Evolutionary conservation across 257 asterid genomes (phyloP).

Genomic region (Scutellaria barbata): DNA sequence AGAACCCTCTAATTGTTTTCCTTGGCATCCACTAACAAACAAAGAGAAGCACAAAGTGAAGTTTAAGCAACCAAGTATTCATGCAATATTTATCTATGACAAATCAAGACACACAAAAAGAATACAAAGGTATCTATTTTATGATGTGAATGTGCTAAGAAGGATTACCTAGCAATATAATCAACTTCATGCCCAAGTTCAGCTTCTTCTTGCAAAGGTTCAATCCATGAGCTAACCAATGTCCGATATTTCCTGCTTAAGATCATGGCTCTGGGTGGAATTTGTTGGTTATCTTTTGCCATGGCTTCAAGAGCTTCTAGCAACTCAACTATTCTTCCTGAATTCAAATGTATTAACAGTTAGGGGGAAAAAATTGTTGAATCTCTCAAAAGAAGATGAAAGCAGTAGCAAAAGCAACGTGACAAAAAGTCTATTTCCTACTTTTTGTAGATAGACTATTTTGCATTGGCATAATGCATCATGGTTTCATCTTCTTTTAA

Average conservation of each 20-base stretch:
- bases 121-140: constrained; percentile 22
- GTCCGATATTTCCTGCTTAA: constrained; percentile 91
- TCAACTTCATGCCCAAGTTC: constrained; percentile 97
- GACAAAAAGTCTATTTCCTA: constrained; percentile 11
- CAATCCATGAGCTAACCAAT: constrained; percentile 99
- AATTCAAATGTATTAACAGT: constrained; percentile 37
- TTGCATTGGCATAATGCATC: constrained; percentile 22
- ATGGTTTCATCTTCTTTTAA: constrained; percentile 21
- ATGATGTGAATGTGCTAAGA: constrained; percentile 39
- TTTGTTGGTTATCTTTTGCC: constrained; percentile 79
- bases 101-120: constrained; percentile 27
- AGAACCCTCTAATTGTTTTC: background rate
- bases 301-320: constrained; percentile 89
- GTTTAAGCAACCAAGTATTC: constrained; percentile 4
- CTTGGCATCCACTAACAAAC: background rate
- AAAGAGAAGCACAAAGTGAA: constrained; percentile 19
- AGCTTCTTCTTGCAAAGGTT: constrained; percentile 99
- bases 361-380: constrained; percentile 9
- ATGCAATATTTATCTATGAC: constrained; percentile 3
- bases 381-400: constrained; percentile 27
- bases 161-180: constrained; percentile 79
- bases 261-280: constrained; percentile 96
- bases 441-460: constrained; percentile 21
- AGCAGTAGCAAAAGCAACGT: constrained; percentile 17
- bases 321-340: constrained; percentile 91